Conservation (phyloP, 1,139 yeast genomes). For the Petasospora fabianii region DNA sequence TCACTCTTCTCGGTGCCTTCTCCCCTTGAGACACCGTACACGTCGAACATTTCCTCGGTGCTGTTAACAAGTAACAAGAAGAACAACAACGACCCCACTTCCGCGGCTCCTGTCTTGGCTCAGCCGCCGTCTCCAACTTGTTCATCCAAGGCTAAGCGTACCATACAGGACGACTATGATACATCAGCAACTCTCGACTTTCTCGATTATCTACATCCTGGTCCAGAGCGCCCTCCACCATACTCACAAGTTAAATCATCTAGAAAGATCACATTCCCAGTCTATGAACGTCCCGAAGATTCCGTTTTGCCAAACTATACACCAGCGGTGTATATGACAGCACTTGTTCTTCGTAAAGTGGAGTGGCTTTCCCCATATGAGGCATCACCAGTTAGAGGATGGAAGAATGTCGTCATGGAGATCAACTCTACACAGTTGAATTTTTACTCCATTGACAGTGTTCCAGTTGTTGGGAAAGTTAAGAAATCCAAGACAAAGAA, state of each 20-base stretch:
- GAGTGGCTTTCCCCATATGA: conserved; percentile 72
- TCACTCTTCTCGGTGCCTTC: conserved; percentile 1
- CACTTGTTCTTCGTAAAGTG: conserved; percentile 49
- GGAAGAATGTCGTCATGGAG: conserved; percentile 63
- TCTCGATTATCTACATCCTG: conserved; percentile 45
- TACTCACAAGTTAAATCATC: conserved; percentile 35
- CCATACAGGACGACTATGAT: too few species aligned
- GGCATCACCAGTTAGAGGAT: conserved; percentile 53
- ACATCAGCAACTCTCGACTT: conserved; percentile 26
- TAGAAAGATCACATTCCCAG: conserved; percentile 41
- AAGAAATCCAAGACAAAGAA: conserved; percentile 19
- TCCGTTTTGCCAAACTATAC: conserved; percentile 48
- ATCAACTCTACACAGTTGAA: conserved; percentile 73
- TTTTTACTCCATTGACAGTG: conserved; percentile 42
- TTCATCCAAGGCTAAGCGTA: too few species aligned
- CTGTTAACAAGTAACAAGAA: too few species aligned
- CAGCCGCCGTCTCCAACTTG: too few species aligned
- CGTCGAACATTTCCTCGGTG: too few species aligned
- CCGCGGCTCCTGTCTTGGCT: too few species aligned
- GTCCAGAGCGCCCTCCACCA: conserved; percentile 47
- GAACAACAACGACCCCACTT: too few species aligned
- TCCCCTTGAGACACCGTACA: not conserved
- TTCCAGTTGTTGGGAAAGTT: conserved; percentile 19
- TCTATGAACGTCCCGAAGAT: conserved; percentile 33
- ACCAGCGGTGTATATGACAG: conserved; percentile 56